Percentiles rank a stretch among this genome's conserved stretches.
These are phyloP conservation scores for Trichoderma semiorbis DNA, from an alignment of 2,329 filamentous ascomycete genomes.

Conservation along the genomic window DNA sequence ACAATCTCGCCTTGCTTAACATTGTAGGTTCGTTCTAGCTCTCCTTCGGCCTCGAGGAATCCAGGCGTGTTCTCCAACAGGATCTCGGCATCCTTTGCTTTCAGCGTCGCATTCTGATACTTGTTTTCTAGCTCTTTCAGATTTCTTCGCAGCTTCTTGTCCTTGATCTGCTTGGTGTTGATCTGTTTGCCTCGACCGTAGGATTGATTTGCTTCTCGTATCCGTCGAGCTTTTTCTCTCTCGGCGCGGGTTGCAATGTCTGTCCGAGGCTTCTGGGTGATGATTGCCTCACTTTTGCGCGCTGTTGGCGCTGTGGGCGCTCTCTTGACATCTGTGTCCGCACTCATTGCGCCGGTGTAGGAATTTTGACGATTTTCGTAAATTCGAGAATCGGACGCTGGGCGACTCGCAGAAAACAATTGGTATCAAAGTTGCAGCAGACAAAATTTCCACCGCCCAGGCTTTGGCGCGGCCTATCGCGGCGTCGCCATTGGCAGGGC, in stretches of 20 bases:
- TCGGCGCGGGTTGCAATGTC: conserved; percentile 52
- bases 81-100: conserved; percentile 94
- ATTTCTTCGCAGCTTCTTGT: conserved; percentile 85
- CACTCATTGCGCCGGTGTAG: conserved; percentile 34
- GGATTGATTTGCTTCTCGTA: conserved; percentile 63
- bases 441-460: conserved; percentile 36
- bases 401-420: background rate
- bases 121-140: conserved; percentile 76
- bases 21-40: conserved; percentile 88
- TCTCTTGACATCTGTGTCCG: conserved; percentile 35
- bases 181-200: conserved; percentile 85
- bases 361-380: background rate
- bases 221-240: conserved; percentile 48
- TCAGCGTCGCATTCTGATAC: conserved; percentile 74
- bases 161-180: conserved; percentile 68
- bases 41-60: conserved; percentile 82
- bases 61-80: conserved; percentile 82
- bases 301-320: conserved; percentile 36
- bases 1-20: conserved; percentile 85
- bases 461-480: conserved; percentile 26
- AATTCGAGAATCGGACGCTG: background rate
- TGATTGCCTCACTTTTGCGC: conserved; percentile 49
- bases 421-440: conserved; percentile 20
- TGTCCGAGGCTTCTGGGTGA: conserved; percentile 46
- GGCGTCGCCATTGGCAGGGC: conserved; percentile 25